A percentile compares a stretch with the other conserved stretches of the same genome.
phyloP scores from a whole-genome alignment of 371 early-diverging fungal genomes.

The Rhizopus sp. region DNA sequence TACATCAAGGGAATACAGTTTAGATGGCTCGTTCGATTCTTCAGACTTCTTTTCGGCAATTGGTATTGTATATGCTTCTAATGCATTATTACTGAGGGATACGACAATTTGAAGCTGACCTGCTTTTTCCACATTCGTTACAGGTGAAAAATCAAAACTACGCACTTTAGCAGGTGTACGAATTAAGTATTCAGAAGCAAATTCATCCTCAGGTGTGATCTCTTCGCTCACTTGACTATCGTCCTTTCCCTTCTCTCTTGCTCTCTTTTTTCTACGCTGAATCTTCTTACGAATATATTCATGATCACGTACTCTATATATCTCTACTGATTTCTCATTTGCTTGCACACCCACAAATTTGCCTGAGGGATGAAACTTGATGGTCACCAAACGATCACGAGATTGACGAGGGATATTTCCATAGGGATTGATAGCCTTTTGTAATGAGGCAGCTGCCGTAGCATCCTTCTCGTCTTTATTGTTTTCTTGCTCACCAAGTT shows the following conservation, averaged over 20 bases:
- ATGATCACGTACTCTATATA: conserved; percentile 75
- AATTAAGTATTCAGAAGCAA: conserved; percentile 62
- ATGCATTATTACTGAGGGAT: conserved; percentile 71
- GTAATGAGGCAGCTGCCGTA: conserved; percentile 29
- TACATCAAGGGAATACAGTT: conserved; percentile 71
- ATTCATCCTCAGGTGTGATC: conserved; percentile 71
- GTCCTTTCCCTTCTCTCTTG: conserved; percentile 75
- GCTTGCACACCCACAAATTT: conserved; percentile 78
- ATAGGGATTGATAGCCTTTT: conserved; percentile 64
- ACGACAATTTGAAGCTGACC: conserved; percentile 57
- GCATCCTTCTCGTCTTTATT: conserved; percentile 30
- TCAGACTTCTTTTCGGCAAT: conserved; percentile 54
- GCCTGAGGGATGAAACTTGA: conserved; percentile 77
- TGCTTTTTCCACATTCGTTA: conserved; percentile 55
- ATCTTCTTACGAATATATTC: conserved; percentile 83
- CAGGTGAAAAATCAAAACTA: conserved; percentile 75
- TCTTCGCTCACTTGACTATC: conserved; percentile 46
- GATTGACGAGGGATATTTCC: conserved; percentile 82
- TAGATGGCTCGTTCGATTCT: conserved; percentile 51
- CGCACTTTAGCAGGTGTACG: conserved; percentile 73
- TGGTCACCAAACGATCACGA: conserved; percentile 78
- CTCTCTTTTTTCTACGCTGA: conserved; percentile 78
- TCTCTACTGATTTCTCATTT: conserved; percentile 79
- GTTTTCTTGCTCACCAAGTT: conserved; percentile 37
- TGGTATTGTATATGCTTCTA: conserved; percentile 70